phyloP scores from a whole-genome alignment of 352 stramenopile species.

The Phytophthora macrochlamydospora region DNA sequence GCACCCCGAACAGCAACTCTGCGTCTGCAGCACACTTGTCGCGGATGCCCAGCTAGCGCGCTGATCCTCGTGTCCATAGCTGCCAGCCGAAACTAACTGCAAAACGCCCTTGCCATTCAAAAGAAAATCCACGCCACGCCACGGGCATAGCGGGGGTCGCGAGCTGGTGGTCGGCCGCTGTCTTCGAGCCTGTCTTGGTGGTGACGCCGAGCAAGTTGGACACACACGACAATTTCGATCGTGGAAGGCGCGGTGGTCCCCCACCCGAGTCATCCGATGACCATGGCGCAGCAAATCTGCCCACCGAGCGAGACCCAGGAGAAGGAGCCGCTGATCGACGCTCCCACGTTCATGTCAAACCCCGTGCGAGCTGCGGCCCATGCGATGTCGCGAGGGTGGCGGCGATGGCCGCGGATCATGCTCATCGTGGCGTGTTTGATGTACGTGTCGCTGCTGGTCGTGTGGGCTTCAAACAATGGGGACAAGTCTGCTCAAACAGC shows the following conservation, averaged over 20 bases:
- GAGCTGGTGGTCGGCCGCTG: background rate
- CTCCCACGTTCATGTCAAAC: background rate
- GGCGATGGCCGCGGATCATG: conserved; percentile 16
- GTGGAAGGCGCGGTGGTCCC: conserved; percentile 1
- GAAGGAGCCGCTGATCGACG: conserved; percentile 17
- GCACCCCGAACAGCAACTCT: background rate
- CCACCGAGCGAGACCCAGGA: conserved; percentile 3
- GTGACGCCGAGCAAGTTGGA: no score
- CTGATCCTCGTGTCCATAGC: background rate
- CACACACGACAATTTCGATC: conserved; percentile 20
- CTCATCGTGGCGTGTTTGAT: conserved; percentile 9
- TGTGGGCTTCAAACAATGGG: conserved; percentile 17
- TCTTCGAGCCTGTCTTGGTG: background rate
- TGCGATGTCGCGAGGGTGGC: conserved; percentile 5
- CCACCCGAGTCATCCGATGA: background rate
- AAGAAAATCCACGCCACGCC: background rate
- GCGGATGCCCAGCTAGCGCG: background rate
- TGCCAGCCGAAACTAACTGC: no score
- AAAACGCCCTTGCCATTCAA: background rate
- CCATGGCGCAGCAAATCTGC: conserved; percentile 5
- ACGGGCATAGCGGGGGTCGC: background rate
- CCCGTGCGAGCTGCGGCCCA: conserved; percentile 6
- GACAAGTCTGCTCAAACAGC: background rate
- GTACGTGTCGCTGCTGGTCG: conserved; percentile 19
- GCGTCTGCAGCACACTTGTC: background rate